Evolutionary conservation across 2,329 filamentous ascomycete genomes (phyloP), one percentile per base, ranked within the genome.

Genomic region (Neoarthrinium moseri): DNA sequence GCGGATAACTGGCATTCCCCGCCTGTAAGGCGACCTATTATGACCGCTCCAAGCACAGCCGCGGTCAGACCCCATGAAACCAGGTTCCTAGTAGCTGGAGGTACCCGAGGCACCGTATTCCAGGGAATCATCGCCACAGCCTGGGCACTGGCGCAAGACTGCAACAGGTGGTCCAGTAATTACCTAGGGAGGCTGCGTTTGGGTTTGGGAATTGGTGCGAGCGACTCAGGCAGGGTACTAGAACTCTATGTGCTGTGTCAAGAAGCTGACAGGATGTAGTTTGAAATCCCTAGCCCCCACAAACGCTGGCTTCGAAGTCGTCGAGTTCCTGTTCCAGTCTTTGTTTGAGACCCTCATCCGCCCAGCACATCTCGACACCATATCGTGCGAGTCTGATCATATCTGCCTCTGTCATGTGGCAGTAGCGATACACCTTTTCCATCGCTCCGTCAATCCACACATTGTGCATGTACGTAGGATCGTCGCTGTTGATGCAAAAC

Each of bases 381-480:
- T 77, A 67, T 15, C 52, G 64, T 0, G 60, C 63, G 40, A 78
- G 52, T 21, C 55, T 51, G 0, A 71, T 59, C 61, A 78, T 72
- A 1, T 77, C 72, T 2, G 15, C 30, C 43, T 71, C 64, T 2
- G 51, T 62, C 17, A 78, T 62, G 0, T 46, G 48, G 45, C 72
- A 72, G 38, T 70, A 68, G 4, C 58, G 63, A 43, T 68, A 68
- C 6, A 65, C 62, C 53, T 75, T 65, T 40, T 70, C 60, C 63
- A 77, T 58, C 43, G 74, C 75, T 10, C 73, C 69, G 47, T 70
- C 59, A 21, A 77, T 59, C 73, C 73, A 78, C 27, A 72, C 69
- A 47, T 77, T 65, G 47, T 75, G 69, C 62, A 77, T 71, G 43
- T 74, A 73, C 3, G 71, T 69, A 11, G 73, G 73, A 49, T 76